Percentiles rank a stretch among this genome's conserved stretches.
phyloP scores from a whole-genome alignment of 2,329 filamentous ascomycete species.

The Tolypocladium cylindrosporum region DNA sequence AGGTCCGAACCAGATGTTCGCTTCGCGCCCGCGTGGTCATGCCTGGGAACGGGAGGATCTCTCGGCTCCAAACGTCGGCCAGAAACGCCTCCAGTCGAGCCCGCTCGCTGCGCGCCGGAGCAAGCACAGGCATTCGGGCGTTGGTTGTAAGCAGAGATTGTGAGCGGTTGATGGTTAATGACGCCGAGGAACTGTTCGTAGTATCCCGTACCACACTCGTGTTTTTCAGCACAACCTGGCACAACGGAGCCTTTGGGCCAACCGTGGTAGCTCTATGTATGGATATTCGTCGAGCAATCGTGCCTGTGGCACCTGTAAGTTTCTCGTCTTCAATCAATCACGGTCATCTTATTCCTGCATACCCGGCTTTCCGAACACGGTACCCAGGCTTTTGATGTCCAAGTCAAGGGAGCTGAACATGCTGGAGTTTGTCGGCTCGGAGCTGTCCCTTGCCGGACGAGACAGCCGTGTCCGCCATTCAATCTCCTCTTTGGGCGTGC shows the following conservation, averaged over 20 bases:
- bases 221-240: constrained; percentile 78
- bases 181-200: constrained; percentile 26
- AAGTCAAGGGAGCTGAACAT: constrained; percentile 56
- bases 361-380: constrained; percentile 66
- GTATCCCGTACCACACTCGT: constrained; percentile 59
- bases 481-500: constrained; percentile 66
- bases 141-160: constrained; percentile 68
- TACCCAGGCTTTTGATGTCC: constrained; percentile 63
- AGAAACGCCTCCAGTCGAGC: constrained; percentile 66
- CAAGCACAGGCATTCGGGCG: constrained; percentile 56
- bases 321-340: neutral
- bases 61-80: constrained; percentile 74
- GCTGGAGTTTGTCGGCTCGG: constrained; percentile 33
- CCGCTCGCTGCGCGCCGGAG: constrained; percentile 65
- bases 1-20: constrained; percentile 64
- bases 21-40: constrained; percentile 57
- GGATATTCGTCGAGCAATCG: constrained; percentile 58
- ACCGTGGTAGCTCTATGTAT: constrained; percentile 71
- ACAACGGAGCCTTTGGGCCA: constrained; percentile 55
- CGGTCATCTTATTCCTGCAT: constrained; percentile 2
- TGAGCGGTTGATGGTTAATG: constrained; percentile 59
- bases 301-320: constrained; percentile 30
- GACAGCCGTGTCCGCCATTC: constrained; percentile 68
- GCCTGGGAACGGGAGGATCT: constrained; percentile 71
- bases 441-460: constrained; percentile 36